A percentile compares a stretch with the other conserved stretches of the same genome.
phyloP scores from a whole-genome alignment of 148 eudicot species.

The Camellia japonica region DNA sequence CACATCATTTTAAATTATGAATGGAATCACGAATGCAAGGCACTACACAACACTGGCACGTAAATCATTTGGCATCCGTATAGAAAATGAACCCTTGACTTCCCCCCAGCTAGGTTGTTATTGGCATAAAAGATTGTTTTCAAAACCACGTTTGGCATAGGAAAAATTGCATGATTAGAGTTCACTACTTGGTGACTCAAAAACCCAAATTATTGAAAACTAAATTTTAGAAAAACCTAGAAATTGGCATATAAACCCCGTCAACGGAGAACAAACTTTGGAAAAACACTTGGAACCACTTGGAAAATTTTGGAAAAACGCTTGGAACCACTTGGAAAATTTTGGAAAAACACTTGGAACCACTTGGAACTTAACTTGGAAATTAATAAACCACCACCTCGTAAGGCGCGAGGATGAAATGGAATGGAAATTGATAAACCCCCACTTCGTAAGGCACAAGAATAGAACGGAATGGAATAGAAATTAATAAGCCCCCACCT shows the following conservation, averaged over 20 bases:
- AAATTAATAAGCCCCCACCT: too few relatives aligned
- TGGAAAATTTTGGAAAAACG: not conserved
- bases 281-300: too few relatives aligned
- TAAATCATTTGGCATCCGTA: too few relatives aligned
- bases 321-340: too few relatives aligned
- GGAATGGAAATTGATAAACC: too few relatives aligned
- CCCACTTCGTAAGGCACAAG: too few relatives aligned
- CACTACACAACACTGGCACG: not conserved
- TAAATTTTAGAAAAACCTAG: not conserved
- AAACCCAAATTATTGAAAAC: not conserved
- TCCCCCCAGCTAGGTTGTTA: too few relatives aligned
- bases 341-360: not conserved
- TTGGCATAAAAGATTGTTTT: not conserved
- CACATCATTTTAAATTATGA: not conserved
- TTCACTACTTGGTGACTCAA: not conserved
- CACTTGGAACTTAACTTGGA: not conserved
- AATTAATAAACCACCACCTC: not conserved
- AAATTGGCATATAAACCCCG: not conserved
- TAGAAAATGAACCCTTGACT: not conserved
- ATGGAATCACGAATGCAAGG: not conserved
- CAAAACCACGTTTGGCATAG: not conserved
- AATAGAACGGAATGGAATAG: too few relatives aligned
- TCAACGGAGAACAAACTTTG: not conserved
- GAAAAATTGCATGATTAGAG: too few relatives aligned
- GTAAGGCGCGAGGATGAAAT: not conserved